These are phyloP conservation scores for Coemansia pectinata DNA, from an alignment of 192 early-diverging fungal genomes.

Conservation along the genomic window DNA sequence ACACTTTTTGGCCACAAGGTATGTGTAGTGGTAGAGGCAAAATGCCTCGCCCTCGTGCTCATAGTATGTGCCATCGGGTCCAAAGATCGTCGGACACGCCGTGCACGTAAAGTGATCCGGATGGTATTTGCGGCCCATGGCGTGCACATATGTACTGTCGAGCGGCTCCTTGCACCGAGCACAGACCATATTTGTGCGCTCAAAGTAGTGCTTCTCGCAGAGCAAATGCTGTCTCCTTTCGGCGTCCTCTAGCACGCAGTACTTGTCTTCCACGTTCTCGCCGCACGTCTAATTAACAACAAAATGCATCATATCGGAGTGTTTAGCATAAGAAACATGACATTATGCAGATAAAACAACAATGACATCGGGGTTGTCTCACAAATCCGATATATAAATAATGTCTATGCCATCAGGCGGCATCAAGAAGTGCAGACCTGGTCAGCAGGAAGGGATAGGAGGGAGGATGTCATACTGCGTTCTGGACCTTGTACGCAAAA, in stretches of 20 bases:
- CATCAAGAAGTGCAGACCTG: neutral
- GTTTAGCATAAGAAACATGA: neutral
- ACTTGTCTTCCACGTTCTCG: conserved; percentile 42
- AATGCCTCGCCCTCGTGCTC: conserved; percentile 91
- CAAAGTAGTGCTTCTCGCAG: conserved; percentile 47
- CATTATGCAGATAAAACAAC: neutral
- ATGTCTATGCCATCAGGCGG: neutral
- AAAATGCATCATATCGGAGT: neutral
- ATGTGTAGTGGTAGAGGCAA: conserved; percentile 94
- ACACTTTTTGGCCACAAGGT: conserved; percentile 86
- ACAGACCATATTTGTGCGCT: conserved; percentile 53
- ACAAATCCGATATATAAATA: neutral
- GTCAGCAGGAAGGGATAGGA: neutral
- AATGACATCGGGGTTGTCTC: conserved; percentile 10
- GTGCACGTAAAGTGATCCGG: conserved; percentile 97
- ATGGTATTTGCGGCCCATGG: conserved; percentile 92
- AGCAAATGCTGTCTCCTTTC: conserved; percentile 42
- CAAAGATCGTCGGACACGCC: conserved; percentile 88
- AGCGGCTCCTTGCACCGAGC: conserved; percentile 84
- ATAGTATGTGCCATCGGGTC: conserved; percentile 94
- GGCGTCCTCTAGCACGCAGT: conserved; percentile 35
- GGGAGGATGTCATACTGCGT: conserved; percentile 1
- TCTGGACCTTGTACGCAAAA: neutral
- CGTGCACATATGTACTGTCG: conserved; percentile 89
- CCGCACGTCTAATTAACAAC: conserved; percentile 29